Evolutionary conservation across 1,284 basidiomycete species (phyloP).

Genomic region (Caloboletus firmus): DNA sequence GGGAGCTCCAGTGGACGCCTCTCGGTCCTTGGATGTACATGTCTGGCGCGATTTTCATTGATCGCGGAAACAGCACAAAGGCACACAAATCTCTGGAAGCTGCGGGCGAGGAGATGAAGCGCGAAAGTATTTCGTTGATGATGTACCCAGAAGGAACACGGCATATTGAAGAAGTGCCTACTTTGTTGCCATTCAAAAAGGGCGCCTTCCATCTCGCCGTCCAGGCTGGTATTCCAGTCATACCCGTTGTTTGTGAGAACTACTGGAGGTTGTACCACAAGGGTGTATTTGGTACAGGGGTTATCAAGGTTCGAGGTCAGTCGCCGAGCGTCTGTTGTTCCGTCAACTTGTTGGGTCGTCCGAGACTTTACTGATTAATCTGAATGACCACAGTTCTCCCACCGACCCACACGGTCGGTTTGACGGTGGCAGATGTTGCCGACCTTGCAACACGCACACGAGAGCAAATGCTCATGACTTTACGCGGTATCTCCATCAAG

Average conservation of each 20-base stretch:
- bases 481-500: slow-evolving; percentile 65
- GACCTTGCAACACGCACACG: slow-evolving; percentile 64
- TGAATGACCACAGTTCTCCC: slow-evolving; percentile 59
- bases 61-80: slow-evolving; percentile 78
- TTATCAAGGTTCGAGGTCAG: slow-evolving; percentile 81
- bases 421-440: slow-evolving; percentile 65
- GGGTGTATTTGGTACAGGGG: slow-evolving; percentile 77
- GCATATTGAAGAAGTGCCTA: slow-evolving; percentile 62
- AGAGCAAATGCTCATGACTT: slow-evolving; percentile 67
- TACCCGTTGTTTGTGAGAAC: slow-evolving; percentile 93
- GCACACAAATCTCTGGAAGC: slow-evolving; percentile 78
- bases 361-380: slow-evolving; percentile 14
- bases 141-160: slow-evolving; percentile 95
- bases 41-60: slow-evolving; percentile 92
- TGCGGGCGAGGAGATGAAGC: slow-evolving; percentile 84
- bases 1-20: slow-evolving; percentile 85
- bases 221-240: slow-evolving; percentile 84
- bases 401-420: slow-evolving; percentile 69
- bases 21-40: slow-evolving; percentile 92
- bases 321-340: slow-evolving; percentile 10
- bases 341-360: neutral
- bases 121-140: slow-evolving; percentile 75
- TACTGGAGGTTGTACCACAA: slow-evolving; percentile 85
- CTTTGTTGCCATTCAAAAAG: slow-evolving; percentile 92
- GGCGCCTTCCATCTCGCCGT: slow-evolving; percentile 97